Percentiles rank a stretch among this genome's conserved stretches.
Evolutionary conservation across 2,329 filamentous ascomycete genomes (phyloP).

Genomic region (Neofusicoccum sp.): DNA sequence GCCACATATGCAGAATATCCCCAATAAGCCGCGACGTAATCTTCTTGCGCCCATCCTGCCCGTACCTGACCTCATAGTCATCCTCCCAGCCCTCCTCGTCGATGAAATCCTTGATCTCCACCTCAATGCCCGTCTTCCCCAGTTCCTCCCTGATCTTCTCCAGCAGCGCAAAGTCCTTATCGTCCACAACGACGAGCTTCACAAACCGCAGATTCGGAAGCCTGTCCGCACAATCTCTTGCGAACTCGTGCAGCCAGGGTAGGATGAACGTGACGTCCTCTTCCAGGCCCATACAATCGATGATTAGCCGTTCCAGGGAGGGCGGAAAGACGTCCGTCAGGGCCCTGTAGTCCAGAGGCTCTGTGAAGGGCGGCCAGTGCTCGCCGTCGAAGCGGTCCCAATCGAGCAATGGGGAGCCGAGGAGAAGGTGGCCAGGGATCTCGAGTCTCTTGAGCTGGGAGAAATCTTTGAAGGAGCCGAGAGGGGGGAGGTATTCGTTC

Average conservation of each 20-base stretch:
- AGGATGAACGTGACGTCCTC: constrained; percentile 1
- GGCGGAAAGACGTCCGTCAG: not conserved
- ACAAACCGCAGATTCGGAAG: not conserved
- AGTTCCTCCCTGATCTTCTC: not conserved
- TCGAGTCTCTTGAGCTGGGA: not conserved
- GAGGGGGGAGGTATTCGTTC: not conserved
- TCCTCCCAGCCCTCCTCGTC: constrained; percentile 6
- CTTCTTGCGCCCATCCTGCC: not conserved
- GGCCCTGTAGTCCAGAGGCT: not conserved
- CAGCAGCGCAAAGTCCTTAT: not conserved
- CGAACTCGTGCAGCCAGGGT: not conserved
- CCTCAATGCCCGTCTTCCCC: not conserved
- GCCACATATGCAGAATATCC: not conserved
- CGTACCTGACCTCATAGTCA: not conserved
- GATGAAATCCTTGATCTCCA: constrained; percentile 5
- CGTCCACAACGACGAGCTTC: not conserved
- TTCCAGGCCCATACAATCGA: constrained; percentile 7
- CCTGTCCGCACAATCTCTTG: not conserved
- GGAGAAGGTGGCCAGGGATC: not conserved
- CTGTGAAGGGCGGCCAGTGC: not conserved
- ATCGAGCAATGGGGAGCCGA: constrained; percentile 8
- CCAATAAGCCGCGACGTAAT: constrained; percentile 3
- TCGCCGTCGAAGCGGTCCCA: constrained; percentile 5
- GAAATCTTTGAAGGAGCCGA: constrained; percentile 4
- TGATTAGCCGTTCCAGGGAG: not conserved